Base-by-base conservation (phyloP, 1,284 basidiomycete species). In the Psilocybe mexicana region DNA sequence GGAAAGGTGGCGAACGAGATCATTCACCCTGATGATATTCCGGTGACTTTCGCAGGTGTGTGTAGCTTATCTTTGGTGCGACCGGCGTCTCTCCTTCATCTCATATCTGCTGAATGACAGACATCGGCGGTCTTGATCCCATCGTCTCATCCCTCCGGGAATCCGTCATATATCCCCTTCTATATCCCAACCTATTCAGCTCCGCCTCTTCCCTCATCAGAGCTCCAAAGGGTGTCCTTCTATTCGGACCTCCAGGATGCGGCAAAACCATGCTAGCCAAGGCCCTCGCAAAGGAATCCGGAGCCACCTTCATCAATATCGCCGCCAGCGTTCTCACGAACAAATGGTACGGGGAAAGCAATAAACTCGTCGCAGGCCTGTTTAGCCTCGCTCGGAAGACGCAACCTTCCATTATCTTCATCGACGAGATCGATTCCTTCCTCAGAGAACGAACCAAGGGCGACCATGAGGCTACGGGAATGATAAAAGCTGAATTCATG, bases 401-500 rank as follows among this genome's bases (percentile, higher is more conserved):
- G 40, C 89, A 90, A 63, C 96, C 96, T 0, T 87, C 90, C 59
- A 94, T 99, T 63, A 88, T 99, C 62, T 93, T 99, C 55, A 88
- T 99, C 58, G 97, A 99, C 69, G 97, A 99, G 74, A 93, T 99
- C 45, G 97, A 99, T 67, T 93, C 92, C 6, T 94, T 99, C 74
- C 77, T 99, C 72, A 80, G 96, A 56, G 94, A 98, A 72, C 81
- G 97, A 61, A 84, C 83, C 44, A 85, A 87, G 54, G 90, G 90
- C 10, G 97, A 99, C 69, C 97, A 99, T 73, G 97, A 99, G 70
- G 96, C 96, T 47, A 98, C 95, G 26, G 94, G 90, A 4, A 98
- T 98, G 95, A 97, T 99, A 88, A 99, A 99, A 77, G 96, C 96
- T 1, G 96, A 99, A 71, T 99, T 99, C 72, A 98, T 99, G 96